These are phyloP conservation scores for Amphibolis antarctica DNA, from an alignment of 106 monocot genomes.

Conservation along the genomic window DNA sequence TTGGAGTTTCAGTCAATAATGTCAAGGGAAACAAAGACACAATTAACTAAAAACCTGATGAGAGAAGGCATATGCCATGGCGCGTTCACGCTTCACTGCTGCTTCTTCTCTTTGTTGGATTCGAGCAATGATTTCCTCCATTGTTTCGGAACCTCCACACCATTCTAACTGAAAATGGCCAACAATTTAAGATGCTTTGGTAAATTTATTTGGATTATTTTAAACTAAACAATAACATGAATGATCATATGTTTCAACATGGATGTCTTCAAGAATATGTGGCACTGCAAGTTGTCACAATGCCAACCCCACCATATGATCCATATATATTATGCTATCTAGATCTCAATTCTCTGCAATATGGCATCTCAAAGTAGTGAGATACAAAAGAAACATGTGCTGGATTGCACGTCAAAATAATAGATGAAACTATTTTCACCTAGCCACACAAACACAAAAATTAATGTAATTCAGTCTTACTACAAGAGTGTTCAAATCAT, in stretches of 20 bases:
- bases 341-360: not conserved
- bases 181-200: too few relatives aligned
- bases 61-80: slow-evolving; percentile 82
- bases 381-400: too few relatives aligned
- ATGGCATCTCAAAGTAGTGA: too few relatives aligned
- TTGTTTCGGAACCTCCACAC: slow-evolving; percentile 78
- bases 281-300: not conserved
- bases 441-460: too few relatives aligned
- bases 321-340: not conserved
- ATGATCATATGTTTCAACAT: too few relatives aligned
- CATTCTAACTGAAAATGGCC: slow-evolving; percentile 44
- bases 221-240: too few relatives aligned
- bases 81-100: slow-evolving; percentile 74
- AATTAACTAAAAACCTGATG: slow-evolving; percentile 44
- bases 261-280: too few relatives aligned
- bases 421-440: too few relatives aligned
- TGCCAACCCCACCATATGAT: not conserved
- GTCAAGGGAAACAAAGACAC: not conserved
- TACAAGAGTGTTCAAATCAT: too few relatives aligned
- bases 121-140: slow-evolving; percentile 47
- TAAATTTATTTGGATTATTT: too few relatives aligned
- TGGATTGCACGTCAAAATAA: too few relatives aligned
- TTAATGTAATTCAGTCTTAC: too few relatives aligned
- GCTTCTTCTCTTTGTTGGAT: slow-evolving; percentile 83
- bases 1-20: slow-evolving; percentile 2